Evolutionary conservation across 2,329 filamentous ascomycete genomes (phyloP), one percentile per base, ranked within the genome.

Genomic region (Alternaria gansuensis): DNA sequence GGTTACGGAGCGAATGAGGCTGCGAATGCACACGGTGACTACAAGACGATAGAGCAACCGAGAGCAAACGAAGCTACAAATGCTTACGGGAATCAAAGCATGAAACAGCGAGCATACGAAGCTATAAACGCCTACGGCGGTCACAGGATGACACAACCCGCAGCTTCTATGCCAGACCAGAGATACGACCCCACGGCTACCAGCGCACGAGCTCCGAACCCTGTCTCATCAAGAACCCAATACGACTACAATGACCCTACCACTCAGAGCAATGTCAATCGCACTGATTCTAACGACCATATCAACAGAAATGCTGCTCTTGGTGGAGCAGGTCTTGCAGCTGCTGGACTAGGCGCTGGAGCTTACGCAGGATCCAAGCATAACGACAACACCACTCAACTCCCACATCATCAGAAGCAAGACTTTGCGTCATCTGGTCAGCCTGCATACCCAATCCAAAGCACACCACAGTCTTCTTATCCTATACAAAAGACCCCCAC

Each of bases 1-100:
- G 74, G 73, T 8, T 69, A 72, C 40, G 73, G 72, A 46, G 76
- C 70, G 0, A 72, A 78, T 49, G 73, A 79, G 48, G 68, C 70
- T 13, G 65, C 63, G 1, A 62, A 76, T 36, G 46, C 58, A 2
- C 74, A 77, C 40, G 67, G 64, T 33, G 64, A 73, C 9, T 71
- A 76, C 36, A 69, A 62, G 24, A 69, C 59, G 62, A 76, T 73
- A 5, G 17, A 17, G 17, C 72, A 73, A 33, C 67, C 70, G 3
- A 49, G 50, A 21, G 69, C 29, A 34, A 23, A 34, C 8, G 44
- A 46, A 46, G 44, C 44, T 46, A 31, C 17, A 5, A 33, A 11
- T 46, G 21, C 31, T 34, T n/a, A 48, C 10, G 44, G 44, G 5
- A 48, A 48, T 8, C 44, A 48, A 5, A 48, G 44, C 21, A 48